These are phyloP conservation scores for Zarea fungicola DNA, from an alignment of 2,329 filamentous ascomycete genomes.

Conservation along the genomic window DNA sequence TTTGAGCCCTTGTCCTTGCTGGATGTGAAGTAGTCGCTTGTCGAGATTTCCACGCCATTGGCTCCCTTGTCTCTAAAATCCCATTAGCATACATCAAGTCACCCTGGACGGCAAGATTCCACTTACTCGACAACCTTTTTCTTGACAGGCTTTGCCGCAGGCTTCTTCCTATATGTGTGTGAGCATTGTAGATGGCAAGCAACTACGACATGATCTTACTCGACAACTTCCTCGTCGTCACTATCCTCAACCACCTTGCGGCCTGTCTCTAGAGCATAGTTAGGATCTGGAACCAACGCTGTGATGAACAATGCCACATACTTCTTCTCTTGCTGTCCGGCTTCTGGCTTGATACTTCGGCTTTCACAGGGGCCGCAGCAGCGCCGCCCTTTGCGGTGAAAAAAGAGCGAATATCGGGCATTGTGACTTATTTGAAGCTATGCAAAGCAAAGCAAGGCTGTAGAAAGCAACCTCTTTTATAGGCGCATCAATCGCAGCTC, in stretches of 20 bases:
- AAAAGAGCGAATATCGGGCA: conserved; percentile 91
- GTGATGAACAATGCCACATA: not conserved
- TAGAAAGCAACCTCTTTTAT: conserved; percentile 16
- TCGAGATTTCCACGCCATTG: conserved; percentile 47
- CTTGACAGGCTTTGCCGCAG: conserved; percentile 42
- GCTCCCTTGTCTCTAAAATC: conserved; percentile 33
- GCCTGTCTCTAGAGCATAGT: conserved; percentile 32
- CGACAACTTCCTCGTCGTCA: conserved; percentile 62
- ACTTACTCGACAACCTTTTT: conserved; percentile 54
- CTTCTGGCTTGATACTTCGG: conserved; percentile 39
- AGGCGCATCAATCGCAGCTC: conserved; percentile 16
- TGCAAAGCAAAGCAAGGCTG: not conserved
- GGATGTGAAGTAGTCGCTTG: conserved; percentile 54
- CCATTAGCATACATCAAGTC: not conserved
- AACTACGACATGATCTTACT: conserved; percentile 36
- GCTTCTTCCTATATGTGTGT: conserved; percentile 47
- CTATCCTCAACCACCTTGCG: conserved; percentile 77
- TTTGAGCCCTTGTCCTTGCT: conserved; percentile 33
- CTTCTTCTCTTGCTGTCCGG: conserved; percentile 37
- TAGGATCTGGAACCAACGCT: conserved; percentile 13
- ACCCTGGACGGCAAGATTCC: too few species aligned
- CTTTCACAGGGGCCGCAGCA: conserved; percentile 47
- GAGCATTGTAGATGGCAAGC: conserved; percentile 3
- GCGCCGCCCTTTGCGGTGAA: conserved; percentile 72
- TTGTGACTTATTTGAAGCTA: conserved; percentile 30